These are phyloP conservation scores for Termitomyces heimii DNA, from an alignment of 768 basidiomycete species.

Conservation along the genomic window DNA sequence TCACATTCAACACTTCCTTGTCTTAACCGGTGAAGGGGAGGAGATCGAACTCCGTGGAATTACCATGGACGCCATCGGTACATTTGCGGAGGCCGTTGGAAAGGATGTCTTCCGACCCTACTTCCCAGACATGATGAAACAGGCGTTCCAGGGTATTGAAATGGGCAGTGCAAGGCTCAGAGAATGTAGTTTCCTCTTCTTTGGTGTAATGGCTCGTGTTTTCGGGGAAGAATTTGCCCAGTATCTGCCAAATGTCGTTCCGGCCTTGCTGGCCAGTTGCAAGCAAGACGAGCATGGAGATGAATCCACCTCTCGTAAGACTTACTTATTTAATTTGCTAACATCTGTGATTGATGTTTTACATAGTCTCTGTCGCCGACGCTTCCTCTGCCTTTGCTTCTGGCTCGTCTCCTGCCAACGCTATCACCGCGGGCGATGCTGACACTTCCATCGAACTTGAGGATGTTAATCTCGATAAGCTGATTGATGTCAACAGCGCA, in stretches of 20 bases:
- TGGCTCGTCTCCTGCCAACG: slow-evolving; percentile 66
- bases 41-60: slow-evolving; percentile 94
- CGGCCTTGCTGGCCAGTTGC: slow-evolving; percentile 77
- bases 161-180: slow-evolving; percentile 82
- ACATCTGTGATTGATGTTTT: slow-evolving; percentile 4
- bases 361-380: slow-evolving; percentile 46
- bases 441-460: slow-evolving; percentile 67
- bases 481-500: slow-evolving; percentile 90
- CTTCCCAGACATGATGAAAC: slow-evolving; percentile 95
- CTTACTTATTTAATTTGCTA: background rate
- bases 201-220: slow-evolving; percentile 96
- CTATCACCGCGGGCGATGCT: slow-evolving; percentile 52
- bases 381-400: slow-evolving; percentile 61
- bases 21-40: slow-evolving; percentile 82
- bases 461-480: slow-evolving; percentile 78
- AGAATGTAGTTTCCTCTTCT: slow-evolving; percentile 98
- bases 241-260: slow-evolving; percentile 83
- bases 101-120: slow-evolving; percentile 91
- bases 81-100: slow-evolving; percentile 96
- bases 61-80: slow-evolving; percentile 98
- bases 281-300: slow-evolving; percentile 81
- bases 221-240: slow-evolving; percentile 91
- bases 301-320: slow-evolving; percentile 36
- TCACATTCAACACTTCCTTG: slow-evolving; percentile 83
- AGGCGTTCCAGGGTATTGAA: slow-evolving; percentile 85